Evolutionary conservation across 441 rosid species (phyloP).

Genomic region (Raphanus hybrid): DNA sequence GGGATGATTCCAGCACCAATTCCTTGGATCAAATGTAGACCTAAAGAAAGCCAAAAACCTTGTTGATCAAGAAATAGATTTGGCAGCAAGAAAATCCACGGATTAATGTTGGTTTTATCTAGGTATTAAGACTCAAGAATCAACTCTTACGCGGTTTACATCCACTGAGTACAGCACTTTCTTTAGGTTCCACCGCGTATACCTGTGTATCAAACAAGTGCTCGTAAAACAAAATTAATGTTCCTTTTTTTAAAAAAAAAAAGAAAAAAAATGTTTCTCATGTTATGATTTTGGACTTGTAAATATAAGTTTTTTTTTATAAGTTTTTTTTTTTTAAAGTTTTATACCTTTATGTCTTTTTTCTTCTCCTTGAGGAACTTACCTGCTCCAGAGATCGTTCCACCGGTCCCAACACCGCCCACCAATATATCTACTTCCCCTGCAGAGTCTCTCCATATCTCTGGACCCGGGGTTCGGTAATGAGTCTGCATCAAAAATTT

Average conservation of each 20-base stretch:
- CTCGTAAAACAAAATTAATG: background rate
- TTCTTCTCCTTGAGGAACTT: conserved; percentile 78
- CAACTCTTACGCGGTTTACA: conserved; percentile 54
- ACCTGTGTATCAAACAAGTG: conserved; percentile 45
- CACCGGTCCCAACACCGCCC: conserved; percentile 82
- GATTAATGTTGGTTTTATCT: background rate
- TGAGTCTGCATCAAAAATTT: conserved; percentile 55
- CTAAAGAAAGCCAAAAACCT: background rate
- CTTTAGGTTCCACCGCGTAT: conserved; percentile 71
- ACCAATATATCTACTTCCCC: conserved; percentile 74
- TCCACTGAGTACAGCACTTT: conserved; percentile 79
- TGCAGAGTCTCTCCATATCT: conserved; percentile 81
- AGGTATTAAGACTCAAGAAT: background rate
- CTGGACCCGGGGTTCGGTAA: conserved; percentile 84
- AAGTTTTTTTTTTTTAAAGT: background rate
- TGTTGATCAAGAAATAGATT: background rate
- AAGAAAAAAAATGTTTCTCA: background rate
- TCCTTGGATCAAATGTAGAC: conserved; percentile 49
- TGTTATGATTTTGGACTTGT: background rate
- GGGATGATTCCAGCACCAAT: conserved; percentile 55
- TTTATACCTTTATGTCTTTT: conserved; percentile 58
- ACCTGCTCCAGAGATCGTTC: conserved; percentile 78
- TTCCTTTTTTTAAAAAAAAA: too few relatives aligned
- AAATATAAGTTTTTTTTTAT: too few relatives aligned
- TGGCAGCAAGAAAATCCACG: too few relatives aligned